These are phyloP conservation scores for Blastocystis sp. DNA, from an alignment of 352 stramenopile species.

Conservation along the genomic window DNA sequence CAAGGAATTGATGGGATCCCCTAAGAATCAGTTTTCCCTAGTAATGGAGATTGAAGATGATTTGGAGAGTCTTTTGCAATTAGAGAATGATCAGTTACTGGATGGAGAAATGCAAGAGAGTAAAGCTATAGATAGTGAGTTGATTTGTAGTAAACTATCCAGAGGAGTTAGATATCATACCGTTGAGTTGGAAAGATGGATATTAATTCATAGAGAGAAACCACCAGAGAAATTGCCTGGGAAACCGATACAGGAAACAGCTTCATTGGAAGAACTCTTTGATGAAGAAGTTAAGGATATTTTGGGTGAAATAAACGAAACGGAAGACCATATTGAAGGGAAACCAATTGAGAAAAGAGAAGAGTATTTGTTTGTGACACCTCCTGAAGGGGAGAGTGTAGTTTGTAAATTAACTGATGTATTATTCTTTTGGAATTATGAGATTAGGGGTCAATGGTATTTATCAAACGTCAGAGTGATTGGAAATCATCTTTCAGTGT, in stretches of 20 bases:
- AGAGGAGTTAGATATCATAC: neutral
- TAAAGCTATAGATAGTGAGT: neutral
- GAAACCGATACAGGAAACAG: too few relatives aligned
- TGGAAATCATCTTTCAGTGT: neutral
- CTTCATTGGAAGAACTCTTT: neutral
- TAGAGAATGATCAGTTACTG: slow-evolving; percentile 23
- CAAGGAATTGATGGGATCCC: neutral
- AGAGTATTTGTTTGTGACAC: slow-evolving; percentile 16
- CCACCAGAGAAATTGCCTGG: neutral
- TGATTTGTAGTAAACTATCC: neutral
- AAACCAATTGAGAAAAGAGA: neutral
- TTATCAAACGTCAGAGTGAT: slow-evolving; percentile 8
- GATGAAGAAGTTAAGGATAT: neutral
- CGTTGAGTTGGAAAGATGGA: neutral
- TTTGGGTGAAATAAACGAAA: neutral
- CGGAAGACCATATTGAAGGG: neutral
- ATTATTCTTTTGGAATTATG: neutral
- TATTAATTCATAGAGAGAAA: neutral
- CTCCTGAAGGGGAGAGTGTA: slow-evolving; percentile 14
- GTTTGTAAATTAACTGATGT: slow-evolving; percentile 41
- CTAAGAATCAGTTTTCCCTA: neutral
- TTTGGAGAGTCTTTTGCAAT: slow-evolving; percentile 15
- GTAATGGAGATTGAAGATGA: neutral
- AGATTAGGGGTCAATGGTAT: slow-evolving; percentile 44
- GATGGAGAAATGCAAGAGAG: neutral